Base-by-base conservation (phyloP, 1,139 yeast genomes). In the Candida sojae region DNA sequence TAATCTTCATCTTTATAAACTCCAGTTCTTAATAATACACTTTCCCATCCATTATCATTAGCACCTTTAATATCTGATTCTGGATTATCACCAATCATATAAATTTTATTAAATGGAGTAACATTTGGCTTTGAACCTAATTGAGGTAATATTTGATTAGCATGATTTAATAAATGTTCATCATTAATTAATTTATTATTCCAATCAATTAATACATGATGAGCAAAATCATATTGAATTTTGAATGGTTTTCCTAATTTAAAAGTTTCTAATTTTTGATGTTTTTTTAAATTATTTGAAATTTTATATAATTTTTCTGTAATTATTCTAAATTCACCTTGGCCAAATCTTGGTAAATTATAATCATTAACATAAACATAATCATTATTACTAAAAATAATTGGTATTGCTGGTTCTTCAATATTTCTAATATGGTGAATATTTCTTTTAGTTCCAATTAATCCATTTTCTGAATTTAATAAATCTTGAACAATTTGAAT, bases 31-130 rank as follows among this genome's bases (percentile, higher is more conserved):
- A 93, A 89, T 42, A 93, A 76, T 42, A 90, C 78, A 17, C 93
- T 84, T 45, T 86, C 83, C 98, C 98, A 93, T 2, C 97, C 96
- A 62, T 84, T 83, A 49, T 74, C 74, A 59, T 87, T 86, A 2
- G 97, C 99, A 0, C 99, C 99, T 53, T 78, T 77, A 44, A 93
- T 93, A 62, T 93, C 99, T 45, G 92, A 83, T 28, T 86, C 93
- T 2, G 97, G 98, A 64, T 93, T 93, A 67, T 93, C 99, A 26
- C 99, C 99, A 30, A 93, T 88, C 99, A 93, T 93, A 68, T 77
- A 92, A 2, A 93, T 86, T 34, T 77, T 69, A 28, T 71, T 66
- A 54, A 83, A 82, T 3, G 82, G 82, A 6, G 75, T 60, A n/a
- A 55, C 46, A 8, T 47, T 46, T 2, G 81, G 82, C 5, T 68